Base-by-base conservation (phyloP, 2,329 filamentous ascomycete genomes). In the Cylindrodendrum hubeiense region DNA sequence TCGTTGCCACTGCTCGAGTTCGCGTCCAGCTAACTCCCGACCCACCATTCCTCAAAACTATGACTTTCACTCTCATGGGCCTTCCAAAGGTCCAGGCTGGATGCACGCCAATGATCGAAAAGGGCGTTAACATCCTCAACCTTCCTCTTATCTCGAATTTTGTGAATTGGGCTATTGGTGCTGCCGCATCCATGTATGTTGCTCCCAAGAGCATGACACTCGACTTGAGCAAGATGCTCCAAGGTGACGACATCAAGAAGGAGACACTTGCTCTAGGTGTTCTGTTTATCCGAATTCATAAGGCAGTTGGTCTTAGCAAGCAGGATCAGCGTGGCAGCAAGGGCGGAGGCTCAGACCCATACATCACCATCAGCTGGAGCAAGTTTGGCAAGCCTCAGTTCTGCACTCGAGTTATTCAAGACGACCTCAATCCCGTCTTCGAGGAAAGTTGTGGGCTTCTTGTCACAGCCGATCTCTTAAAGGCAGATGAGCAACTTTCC, bases 331-430 rank as follows among this genome's bases (percentile, higher is more conserved):
- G 93, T 63, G 95, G 94, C 43, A 95, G 90, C 74, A 87, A 91
- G 56, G 92, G 94, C 19, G 95, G 96, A 34, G 95, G 95, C 47
- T 97, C 93, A 54, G 96, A 99, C 72, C 94, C 95, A 0, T 98
- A 98, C 79, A 97, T 98, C 77, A 98, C 95, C 33, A 86, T 98
- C 37, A 91, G 93, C 43, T 98, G 97, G 84, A 97, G 93, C 74
- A 98, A 98, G 79, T 98, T 98, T 73, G 93, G 93, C 61, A 99
- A 99, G 81, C 95, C 95, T 2, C 97, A 97, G 88, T 98, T 97
- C 80, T 98, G 95, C 79, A 98, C 96, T 2, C 90, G 96, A 51
- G 95, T 98, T 55, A 98, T 98, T 68, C 94, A 95, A 56, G 95
- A 98, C 75, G 92, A 98, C 71, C 86, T 97, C 59, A 97, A 98